Base-by-base conservation (phyloP, 108 stramenopile genomes). In the Nitzschia putrida region DNA sequence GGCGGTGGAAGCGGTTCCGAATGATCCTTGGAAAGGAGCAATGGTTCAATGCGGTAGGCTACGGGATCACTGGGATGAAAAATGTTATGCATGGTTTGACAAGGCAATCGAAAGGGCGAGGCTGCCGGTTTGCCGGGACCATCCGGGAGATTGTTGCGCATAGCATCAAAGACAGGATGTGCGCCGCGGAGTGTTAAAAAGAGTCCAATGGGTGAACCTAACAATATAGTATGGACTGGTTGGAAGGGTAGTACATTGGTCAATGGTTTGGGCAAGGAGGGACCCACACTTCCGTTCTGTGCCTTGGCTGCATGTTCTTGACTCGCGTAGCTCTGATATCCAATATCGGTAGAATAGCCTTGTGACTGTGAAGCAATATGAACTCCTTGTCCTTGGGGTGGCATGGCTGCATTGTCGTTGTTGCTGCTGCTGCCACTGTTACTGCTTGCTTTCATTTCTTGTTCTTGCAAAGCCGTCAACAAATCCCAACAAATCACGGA, bases 401-500 rank as follows among this genome's bases (percentile, higher is more conserved):
- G 13, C 37, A 16, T 59, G 57, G 26, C 57, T 1, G 42, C 8
- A 25, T 11, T 24, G 8, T 8, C 9, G 8, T 39, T 21, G 12
- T 8, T 43, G 41, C 8, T 13, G 9, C 9, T 11, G 13, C 44
- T 44, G 9, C 13, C 13, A 13, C 44, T 44, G 47, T 3, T 18
- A 16, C 14, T 49, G 14, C 4, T 49, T 2, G 2, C 3, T 6
- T 49, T 49, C 47, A 18, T 6, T 18, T 49, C 47, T 49, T 49
- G n/a, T 42, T 86, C 85, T 68, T 88, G 78, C 18, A 86, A 66
- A 40, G 88, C 75, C 11, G 90, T 80, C 24, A 96, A 65, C 13
- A 96, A 53, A 74, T 96, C 95, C 90, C 91, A 96, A 38, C 76
- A 80, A 64, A 96, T 94, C 20, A 96, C 90, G 22, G 80, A 83